phyloP scores from a whole-genome alignment of 345 rosid species.

The Lumnitzera racemosa region DNA sequence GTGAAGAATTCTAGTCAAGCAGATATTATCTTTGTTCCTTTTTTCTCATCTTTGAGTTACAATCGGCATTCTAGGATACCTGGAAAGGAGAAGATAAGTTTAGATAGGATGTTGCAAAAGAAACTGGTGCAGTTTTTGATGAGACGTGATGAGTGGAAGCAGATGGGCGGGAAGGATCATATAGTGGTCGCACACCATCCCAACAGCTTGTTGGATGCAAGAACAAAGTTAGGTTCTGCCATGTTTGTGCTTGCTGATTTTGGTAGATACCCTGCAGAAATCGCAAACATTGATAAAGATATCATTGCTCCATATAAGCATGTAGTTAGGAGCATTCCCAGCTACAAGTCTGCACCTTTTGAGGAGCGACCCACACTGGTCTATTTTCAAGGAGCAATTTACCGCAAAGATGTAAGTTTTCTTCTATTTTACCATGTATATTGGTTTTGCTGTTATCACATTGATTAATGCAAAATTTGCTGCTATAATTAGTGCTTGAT shows the following conservation, averaged over 20 bases:
- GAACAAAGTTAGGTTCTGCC: constrained; percentile 59
- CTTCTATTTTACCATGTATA: constrained; percentile 5
- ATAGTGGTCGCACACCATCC: constrained; percentile 82
- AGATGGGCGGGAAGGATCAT: constrained; percentile 53
- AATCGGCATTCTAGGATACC: constrained; percentile 58
- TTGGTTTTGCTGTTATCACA: not conserved
- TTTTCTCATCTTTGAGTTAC: constrained; percentile 77
- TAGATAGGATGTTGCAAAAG: constrained; percentile 58
- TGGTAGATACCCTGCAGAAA: constrained; percentile 62
- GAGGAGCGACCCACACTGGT: constrained; percentile 57
- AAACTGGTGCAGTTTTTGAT: constrained; percentile 46
- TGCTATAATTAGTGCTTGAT: no score
- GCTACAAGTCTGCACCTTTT: constrained; percentile 49
- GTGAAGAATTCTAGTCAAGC: constrained; percentile 59
- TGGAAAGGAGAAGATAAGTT: constrained; percentile 44
- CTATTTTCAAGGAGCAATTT: constrained; percentile 88
- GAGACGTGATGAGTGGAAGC: constrained; percentile 51
- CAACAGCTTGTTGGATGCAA: constrained; percentile 59
- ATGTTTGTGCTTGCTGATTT: constrained; percentile 95
- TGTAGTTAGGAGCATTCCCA: constrained; percentile 50
- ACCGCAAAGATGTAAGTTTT: constrained; percentile 78
- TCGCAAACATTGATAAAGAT: constrained; percentile 74
- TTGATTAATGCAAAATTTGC: not conserved
- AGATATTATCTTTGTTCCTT: constrained; percentile 73
- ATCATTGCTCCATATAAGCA: constrained; percentile 84